Base-by-base conservation (phyloP, 108 stramenopile species). In the Cylindrotheca fusiformis region DNA sequence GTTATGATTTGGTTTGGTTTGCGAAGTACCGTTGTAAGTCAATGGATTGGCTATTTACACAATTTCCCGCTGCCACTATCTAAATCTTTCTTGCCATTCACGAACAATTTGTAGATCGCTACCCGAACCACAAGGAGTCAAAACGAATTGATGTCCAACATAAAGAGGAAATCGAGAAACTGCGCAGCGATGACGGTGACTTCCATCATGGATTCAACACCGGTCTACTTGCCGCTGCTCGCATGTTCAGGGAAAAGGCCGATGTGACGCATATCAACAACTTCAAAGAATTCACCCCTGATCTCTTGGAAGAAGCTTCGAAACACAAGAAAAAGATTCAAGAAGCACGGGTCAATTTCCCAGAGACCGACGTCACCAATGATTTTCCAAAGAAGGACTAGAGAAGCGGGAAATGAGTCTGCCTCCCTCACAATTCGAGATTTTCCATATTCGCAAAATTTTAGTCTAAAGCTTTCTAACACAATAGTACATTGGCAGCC, bases 121-220 rank as follows among this genome's bases (percentile, higher is more conserved):
- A 70, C 63, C 77, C 72, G 33, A 65, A 69, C 28, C 77, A 78
- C 58, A 44, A 59, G 18, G 68, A 57, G 5, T 74, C 63, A 5
- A 65, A 78, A 32, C 69, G 68, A 47, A 68, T 78, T 33, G 68
- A 78, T 1, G 31, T 74, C 33, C 69, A 78, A 19, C 68, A 78
- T 51, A 58, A 46, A 12, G 58, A 70, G 3, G 77, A 78, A 19
- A 67, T 78, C 32, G 58, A 69, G 23, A 69, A 70, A 27, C 63
- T 78, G 20, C 32, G 54, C 22, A 61, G 70, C 23, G 67, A 50
- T 26, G 72, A 78, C 36, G 72, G 68, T 49, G 72, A 74, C 59
- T 78, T 60, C 46, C 68, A 78, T 29, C 77, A 78, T 62, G 77
- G 77, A 23, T 66, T 78, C 36, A 67, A 78, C 45, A 58, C 71